A percentile compares a stretch with the other conserved stretches of the same genome.
Conservation (phyloP, 2,329 filamentous ascomycete species). For the Zasmidium citrigriseum region DNA sequence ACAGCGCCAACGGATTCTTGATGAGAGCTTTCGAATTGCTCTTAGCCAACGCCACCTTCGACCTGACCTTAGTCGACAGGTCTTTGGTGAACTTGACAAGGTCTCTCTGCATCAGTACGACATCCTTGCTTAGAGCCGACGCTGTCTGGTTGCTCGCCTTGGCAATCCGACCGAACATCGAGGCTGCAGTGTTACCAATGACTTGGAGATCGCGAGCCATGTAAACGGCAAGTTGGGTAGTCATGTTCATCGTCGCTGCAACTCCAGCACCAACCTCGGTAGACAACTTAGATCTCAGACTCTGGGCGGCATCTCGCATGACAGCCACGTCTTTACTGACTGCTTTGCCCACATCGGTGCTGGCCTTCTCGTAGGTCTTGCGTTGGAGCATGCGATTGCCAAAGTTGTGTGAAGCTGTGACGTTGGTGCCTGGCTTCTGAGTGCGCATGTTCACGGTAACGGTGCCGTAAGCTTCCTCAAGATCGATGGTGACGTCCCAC, state of each 20-base stretch:
- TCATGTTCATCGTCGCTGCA: conserved; percentile 31
- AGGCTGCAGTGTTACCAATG: conserved; percentile 24
- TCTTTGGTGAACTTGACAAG: conserved; percentile 21
- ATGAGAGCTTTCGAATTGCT: conserved; percentile 16
- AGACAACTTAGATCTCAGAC: conserved; percentile 23
- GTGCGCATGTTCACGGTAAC: conserved; percentile 26
- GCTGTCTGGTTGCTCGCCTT: conserved; percentile 19
- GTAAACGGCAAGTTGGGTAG: conserved; percentile 27
- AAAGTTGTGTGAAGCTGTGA: conserved; percentile 29
- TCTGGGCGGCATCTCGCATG: conserved; percentile 24
- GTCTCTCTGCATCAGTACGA: conserved; percentile 19
- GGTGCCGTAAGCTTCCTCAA: conserved; percentile 27
- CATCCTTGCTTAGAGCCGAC: conserved; percentile 15
- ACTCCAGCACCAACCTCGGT: conserved; percentile 26
- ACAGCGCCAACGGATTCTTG: conserved; percentile 11
- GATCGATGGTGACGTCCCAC: conserved; percentile 28
- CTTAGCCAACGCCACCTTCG: conserved; percentile 15
- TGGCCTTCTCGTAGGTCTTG: conserved; percentile 27
- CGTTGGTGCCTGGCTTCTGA: conserved; percentile 19
- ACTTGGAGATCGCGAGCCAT: conserved; percentile 27
- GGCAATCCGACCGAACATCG: conserved; percentile 17
- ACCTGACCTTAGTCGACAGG: conserved; percentile 18
- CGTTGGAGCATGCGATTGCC: conserved; percentile 26
- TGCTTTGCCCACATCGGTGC: conserved; percentile 29
- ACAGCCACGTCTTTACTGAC: conserved; percentile 31